Evolutionary conservation across 805 yeast species (phyloP), one percentile per base, ranked within the genome.

Genomic region (Ogataea paraovalis): DNA sequence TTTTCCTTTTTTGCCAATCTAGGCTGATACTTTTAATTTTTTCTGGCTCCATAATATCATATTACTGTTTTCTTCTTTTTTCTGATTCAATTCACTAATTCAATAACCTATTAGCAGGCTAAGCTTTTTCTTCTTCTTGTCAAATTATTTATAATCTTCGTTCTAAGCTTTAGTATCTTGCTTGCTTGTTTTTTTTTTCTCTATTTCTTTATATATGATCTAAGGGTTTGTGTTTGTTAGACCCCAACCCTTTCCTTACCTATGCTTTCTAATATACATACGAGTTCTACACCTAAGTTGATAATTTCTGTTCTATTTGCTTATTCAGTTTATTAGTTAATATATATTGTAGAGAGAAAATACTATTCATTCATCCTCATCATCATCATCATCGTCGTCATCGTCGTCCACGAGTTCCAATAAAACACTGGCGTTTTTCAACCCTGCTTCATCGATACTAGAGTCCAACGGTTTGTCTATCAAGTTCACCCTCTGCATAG

Each of bases 361-460:
- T 7, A 25, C 7, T 25, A 25, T n/a, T n/a, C n/a, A n/a, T n/a
- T n/a, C n/a, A n/a, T n/a, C n/a, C n/a, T n/a, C n/a, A n/a, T n/a
- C 4, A 4, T 30, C 34, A 7, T 30, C 20, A n/a, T 37, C 41
- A 12, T 30, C 43, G n/a, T 44, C 52, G 21, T 44, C 48, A 25
- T 54, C 62, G n/a, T 55, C 56, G 28, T 67, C 72, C 9, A 61
- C 58, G 14, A 71, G 60, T 52, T 91, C 97, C 30, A 90, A 71
- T 42, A 88, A 66, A 6, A 91, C 67, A 41, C 92, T 83, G 36
- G 97, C 89, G 65, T 90, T 94, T 59, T 82, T 79, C 53, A 94
- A 74, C 1, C 90, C 91, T 1, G 94, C 88, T 7, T 80, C 87
- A 34, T 73, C 81, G 7, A 94, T 76, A 1, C 88, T 77, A 50